Base-by-base conservation (phyloP, 331 rosid genomes). In the Cydonia oblonga region DNA sequence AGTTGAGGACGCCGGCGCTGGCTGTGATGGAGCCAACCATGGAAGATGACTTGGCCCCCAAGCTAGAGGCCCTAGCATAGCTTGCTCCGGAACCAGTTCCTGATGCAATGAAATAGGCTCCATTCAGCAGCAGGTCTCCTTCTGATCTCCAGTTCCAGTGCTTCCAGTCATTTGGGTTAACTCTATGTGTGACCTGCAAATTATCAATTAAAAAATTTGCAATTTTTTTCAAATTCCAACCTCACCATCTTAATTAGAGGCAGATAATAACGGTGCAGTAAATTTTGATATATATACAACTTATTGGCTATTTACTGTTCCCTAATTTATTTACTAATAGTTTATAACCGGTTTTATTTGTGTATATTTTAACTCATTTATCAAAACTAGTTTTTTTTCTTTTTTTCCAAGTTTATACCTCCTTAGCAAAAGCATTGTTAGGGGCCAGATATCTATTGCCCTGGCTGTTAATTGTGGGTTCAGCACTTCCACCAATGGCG, bases 1-100 rank as follows among this genome's bases (percentile, higher is more conserved):
- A 95, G 10, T 2, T 57, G 66, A 95, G 90, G 70, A 81, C 96
- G 38, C 98, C 98, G n/a, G 98, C 83, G 69, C 57, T 75, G 20
- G 97, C 81, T 52, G 98, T 95, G 64, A 95, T 35, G 70, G 86
- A 16, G 69, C 84, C 96, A 20, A 95, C 91, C 86, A 89, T 0
- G 73, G 97, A 86, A 79, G 98, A 95, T 19, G 98, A 88, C 78
- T 95, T 95, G 74, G 98, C 97, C 22, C 88, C 90, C 65, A 95
- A 91, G 85, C 98, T 95, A 23, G 98, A 95, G 69, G 98, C 97
- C 83, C 98, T 91, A 20, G 97, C 98, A 86, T 95, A 95, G 82
- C 91, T 91, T 20, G 89, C 85, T 26, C 77, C 89, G 29, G 96
- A 84, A 26, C 96, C 96, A 67, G 86, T 88, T 80, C 98, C 98